Conservation (phyloP, 1,139 yeast species). For the Candida neerlandica region DNA sequence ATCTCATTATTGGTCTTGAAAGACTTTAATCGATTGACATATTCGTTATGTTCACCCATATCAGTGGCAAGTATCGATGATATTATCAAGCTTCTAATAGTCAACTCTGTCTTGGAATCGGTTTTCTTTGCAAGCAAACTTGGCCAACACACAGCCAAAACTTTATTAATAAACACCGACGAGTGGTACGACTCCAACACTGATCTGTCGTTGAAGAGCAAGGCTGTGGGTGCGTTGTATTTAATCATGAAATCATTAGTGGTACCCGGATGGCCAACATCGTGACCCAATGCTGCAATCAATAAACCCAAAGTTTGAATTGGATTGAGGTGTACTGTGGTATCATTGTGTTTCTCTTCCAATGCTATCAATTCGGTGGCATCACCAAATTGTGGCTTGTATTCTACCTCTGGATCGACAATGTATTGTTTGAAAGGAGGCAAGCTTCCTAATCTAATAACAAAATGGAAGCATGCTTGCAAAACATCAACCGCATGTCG, state of each 20-base stretch:
- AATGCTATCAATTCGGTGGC: slow-evolving; percentile 6
- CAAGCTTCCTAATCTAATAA: slow-evolving; percentile 50
- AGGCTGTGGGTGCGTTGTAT: slow-evolving; percentile 67
- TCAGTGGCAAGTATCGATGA: slow-evolving; percentile 81
- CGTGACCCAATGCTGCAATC: slow-evolving; percentile 91
- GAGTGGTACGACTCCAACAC: slow-evolving; percentile 85
- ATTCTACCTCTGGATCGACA: slow-evolving; percentile 25
- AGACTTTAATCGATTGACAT: slow-evolving; percentile 53
- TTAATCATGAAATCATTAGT: slow-evolving; percentile 73
- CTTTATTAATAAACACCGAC: slow-evolving; percentile 61
- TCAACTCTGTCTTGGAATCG: slow-evolving; percentile 20
- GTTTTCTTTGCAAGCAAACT: slow-evolving; percentile 31
- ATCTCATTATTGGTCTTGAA: slow-evolving; percentile 21
- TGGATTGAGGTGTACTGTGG: slow-evolving; percentile 34
- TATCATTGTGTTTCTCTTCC: slow-evolving; percentile 1
- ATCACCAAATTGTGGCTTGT: slow-evolving; percentile 2
- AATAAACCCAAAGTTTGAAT: slow-evolving; percentile 60
- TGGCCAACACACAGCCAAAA: slow-evolving; percentile 70
- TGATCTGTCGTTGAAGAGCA: slow-evolving; percentile 62
- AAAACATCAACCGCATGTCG: slow-evolving; percentile 94
- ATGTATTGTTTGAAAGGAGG: slow-evolving; percentile 44
- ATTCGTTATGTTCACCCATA: slow-evolving; percentile 87
- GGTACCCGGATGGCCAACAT: slow-evolving; percentile 94
- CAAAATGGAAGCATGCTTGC: slow-evolving; percentile 80
- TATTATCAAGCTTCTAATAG: slow-evolving; percentile 37